Conservation (phyloP, 148 eudicot species). For the Polygonum aviculare region DNA sequence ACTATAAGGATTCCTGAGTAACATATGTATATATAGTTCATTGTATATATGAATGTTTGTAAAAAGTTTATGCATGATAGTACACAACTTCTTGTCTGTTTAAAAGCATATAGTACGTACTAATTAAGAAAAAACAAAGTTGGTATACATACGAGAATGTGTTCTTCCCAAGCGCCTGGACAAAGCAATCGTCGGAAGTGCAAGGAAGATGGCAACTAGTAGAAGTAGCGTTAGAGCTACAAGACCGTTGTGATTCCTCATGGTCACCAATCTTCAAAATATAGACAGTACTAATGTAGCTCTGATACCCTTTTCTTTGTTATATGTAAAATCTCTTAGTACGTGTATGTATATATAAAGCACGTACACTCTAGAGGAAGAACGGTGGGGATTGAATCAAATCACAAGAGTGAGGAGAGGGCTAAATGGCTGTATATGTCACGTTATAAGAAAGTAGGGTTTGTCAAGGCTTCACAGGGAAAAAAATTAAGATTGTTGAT, state of each 20-base stretch:
- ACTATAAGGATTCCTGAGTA: background rate
- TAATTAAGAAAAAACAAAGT: background rate
- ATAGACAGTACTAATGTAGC: too few relatives aligned
- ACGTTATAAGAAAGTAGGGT: background rate
- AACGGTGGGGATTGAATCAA: constrained; percentile 30
- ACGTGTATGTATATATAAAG: constrained; percentile 8
- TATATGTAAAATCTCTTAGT: too few relatives aligned
- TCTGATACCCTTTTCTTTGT: too few relatives aligned
- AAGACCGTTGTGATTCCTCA: constrained; percentile 19
- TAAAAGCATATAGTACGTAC: too few relatives aligned
- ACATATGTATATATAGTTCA: too few relatives aligned
- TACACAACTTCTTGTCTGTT: too few relatives aligned
- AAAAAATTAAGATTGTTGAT: too few relatives aligned
- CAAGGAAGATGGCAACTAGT: constrained; percentile 10
- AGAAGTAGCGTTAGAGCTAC: constrained; percentile 11
- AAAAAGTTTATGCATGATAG: too few relatives aligned
- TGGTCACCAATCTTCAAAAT: background rate
- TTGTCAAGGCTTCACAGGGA: too few relatives aligned
- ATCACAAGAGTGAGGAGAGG: constrained; percentile 30
- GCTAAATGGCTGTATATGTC: background rate
- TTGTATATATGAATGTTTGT: too few relatives aligned
- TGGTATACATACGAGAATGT: constrained; percentile 29
- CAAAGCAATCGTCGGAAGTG: constrained; percentile 17
- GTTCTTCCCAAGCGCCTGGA: constrained; percentile 31
- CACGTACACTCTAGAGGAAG: background rate